Base-by-base conservation (phyloP, 2,329 filamentous ascomycete genomes). In the Calonectria leucothoes region DNA sequence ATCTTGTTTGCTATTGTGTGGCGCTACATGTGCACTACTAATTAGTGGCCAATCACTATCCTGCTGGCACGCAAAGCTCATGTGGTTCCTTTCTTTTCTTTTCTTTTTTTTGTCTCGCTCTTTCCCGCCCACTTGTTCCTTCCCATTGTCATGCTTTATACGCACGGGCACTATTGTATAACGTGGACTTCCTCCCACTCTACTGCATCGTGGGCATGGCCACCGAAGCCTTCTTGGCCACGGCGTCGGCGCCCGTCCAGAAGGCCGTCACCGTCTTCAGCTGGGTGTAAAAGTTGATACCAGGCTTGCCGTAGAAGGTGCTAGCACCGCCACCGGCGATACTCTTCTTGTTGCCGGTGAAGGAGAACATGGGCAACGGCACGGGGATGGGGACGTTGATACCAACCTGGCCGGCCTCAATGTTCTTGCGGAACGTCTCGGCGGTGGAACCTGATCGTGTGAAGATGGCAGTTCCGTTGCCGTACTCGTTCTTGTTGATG, bases 221-320 rank as follows among this genome's bases (percentile, higher is more conserved):
- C 14, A 97, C 95, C 81, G 93, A 92, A 20, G 96, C 96, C 90
- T 96, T 96, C 78, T 93, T 94, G 69, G 92, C 93, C 63, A 97
- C 90, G 0, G 95, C 96, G 86, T 98, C 96, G 81, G 96, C 92
- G 74, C 91, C 92, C 82, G 92, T 92, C 97, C 97, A 99, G 83
- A 97, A 87, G 78, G 95, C 93, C 67, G 97, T 99, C 63, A 99
- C 97, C 3, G 97, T 99, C 94, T 99, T 98, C 82, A 94, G 91
- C 87, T 98, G 97, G 4, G 97, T 99, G 86, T 98, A 98, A 84
- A 99, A 99, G 83, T 94, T 93, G 83, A 99, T 86, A 29, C 96
- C 97, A 0, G 95, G 95, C 85, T 94, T 94, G 78, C 97, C 97
- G 86, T 99, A 99, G 84, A 99, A 98, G 20, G 95, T 98, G 87